Base-by-base conservation (phyloP, 768 basidiomycete genomes). In the Tulasnella sp. region DNA sequence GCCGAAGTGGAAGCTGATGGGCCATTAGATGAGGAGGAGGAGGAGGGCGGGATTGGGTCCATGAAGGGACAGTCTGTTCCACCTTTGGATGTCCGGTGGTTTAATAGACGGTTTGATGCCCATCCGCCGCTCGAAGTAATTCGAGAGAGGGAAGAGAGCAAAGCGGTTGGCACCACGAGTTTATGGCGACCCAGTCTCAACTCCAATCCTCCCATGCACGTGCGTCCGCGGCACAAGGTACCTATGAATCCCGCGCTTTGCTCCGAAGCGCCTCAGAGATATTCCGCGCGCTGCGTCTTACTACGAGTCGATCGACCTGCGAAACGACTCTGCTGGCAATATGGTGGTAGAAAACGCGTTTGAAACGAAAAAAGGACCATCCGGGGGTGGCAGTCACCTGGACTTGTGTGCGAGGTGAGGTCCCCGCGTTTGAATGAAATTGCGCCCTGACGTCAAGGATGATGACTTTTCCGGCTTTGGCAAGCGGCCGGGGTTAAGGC, bases 141-240 rank as follows among this genome's bases (percentile, higher is more conserved):
- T 60, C 76, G 48, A 60, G 41, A 75, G 34, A 69, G 64, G 64
- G 64, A 69, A 31, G 64, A 69, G 28, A 69, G 40, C 20, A 42
- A 37, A 42, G 74, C 40, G 31, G 41, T 37, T 42, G 18, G 64
- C 4, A 34, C 64, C 64, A 69, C 64, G 64, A 69, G 64, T 34
- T 37, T 69, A 69, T 37, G 64, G 64, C 31, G 64, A 7, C 64
- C 74, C 74, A 75, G 74, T 75, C 74, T 48, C 46, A 24, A 75
- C 46, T 75, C 74, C 74, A 75, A 75, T 75, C 74, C 74, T 75
- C 74, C 34, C 74, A 75, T 75, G 74, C 74, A 75, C 74, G 74
- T 75, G 74, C 74, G 74, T 75, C 74, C 74, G 16, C 28, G 64
- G 24, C 64, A 69, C 64, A 69, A 69, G 64, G 64, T 69, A 28